Conservation (phyloP, 1,284 basidiomycete species). For the Bjerkandera adusta region DNA sequence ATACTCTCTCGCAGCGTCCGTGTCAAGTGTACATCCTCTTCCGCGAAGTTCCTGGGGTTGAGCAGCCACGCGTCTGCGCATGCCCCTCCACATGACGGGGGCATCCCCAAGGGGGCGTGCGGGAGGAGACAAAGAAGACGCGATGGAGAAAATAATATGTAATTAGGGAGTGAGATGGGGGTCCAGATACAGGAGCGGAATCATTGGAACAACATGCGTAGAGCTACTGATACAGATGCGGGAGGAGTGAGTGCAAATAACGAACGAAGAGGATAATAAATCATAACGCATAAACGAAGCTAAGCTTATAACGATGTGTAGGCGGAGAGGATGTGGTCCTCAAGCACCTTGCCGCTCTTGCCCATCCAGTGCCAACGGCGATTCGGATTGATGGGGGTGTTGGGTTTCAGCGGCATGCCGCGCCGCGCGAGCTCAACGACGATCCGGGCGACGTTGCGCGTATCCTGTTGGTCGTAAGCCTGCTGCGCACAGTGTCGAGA, state of each 20-base stretch:
- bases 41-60: too few species aligned
- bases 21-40: constrained; percentile 2
- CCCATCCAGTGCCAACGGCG: constrained; percentile 85
- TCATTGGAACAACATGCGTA: background rate
- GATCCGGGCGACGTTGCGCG: constrained; percentile 82
- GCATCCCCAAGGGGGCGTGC: too few species aligned
- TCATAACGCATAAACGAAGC: background rate
- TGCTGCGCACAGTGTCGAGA: constrained; percentile 1
- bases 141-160: background rate
- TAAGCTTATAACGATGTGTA: constrained; percentile 7
- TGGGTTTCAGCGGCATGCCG: constrained; percentile 68
- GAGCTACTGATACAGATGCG: constrained; percentile 7
- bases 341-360: constrained; percentile 60
- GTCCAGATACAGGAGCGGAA: background rate
- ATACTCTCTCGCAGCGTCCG: background rate
- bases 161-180: background rate
- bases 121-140: too few species aligned
- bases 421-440: constrained; percentile 69
- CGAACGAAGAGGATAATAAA: background rate
- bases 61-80: too few species aligned
- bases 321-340: constrained; percentile 36
- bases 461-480: constrained; percentile 55
- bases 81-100: too few species aligned
- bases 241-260: background rate
- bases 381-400: constrained; percentile 65